Evolutionary conservation across 306 rosid genomes (phyloP).

Genomic region (Lagenaria siceraria): DNA sequence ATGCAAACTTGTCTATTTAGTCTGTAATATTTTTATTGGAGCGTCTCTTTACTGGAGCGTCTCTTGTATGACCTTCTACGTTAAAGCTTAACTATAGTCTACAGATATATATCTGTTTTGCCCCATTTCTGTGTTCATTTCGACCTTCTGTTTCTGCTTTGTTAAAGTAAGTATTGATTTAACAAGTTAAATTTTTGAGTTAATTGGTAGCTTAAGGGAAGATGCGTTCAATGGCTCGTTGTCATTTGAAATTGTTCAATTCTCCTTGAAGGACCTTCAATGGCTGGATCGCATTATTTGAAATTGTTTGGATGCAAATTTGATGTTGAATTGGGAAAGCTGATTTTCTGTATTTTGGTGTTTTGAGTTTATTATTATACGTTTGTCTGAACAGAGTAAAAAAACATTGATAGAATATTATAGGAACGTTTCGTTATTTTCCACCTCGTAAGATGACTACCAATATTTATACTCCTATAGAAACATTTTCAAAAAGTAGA

Average conservation of each 20-base stretch:
- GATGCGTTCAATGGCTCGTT: no score
- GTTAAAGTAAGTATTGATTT: no score
- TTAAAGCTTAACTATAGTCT: slow-evolving; percentile 7
- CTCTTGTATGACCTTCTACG: slow-evolving; percentile 6
- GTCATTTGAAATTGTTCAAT: no score
- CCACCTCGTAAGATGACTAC: not conserved
- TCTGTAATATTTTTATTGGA: slow-evolving; percentile 1
- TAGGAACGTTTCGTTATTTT: not conserved
- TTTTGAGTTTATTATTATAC: not conserved
- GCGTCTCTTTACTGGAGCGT: slow-evolving; percentile 6
- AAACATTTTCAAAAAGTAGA: not conserved
- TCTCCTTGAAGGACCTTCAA: no score
- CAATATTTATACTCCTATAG: not conserved
- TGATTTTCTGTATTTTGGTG: not conserved
- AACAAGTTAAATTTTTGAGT: no score
- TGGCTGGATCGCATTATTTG: no score
- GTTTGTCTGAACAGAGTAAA: not conserved
- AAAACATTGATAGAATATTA: not conserved
- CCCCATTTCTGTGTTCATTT: not conserved
- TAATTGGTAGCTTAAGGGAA: no score
- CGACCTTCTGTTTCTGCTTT: not conserved
- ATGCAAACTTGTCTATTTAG: slow-evolving; percentile 2
- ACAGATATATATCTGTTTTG: not conserved
- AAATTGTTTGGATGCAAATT: not conserved
- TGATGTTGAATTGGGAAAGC: not conserved